A percentile compares a stretch with the other conserved stretches of the same genome.
These are phyloP conservation scores for Macadamia integrifolia DNA, from an alignment of 164 flowering plant genomes.

Conservation along the genomic window DNA sequence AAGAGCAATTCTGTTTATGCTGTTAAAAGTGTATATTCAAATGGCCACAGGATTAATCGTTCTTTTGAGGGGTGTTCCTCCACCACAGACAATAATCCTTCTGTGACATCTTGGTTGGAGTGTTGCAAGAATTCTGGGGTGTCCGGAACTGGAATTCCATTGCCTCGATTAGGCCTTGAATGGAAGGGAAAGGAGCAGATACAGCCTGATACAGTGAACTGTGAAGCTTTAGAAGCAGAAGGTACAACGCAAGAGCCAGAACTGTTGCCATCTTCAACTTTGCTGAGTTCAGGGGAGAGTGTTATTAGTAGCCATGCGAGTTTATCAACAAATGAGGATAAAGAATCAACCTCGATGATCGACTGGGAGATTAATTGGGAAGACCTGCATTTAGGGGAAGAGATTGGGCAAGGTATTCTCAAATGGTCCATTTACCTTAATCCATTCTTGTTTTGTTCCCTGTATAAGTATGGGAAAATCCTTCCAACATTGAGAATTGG, in stretches of 20 bases:
- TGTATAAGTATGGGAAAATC: background rate
- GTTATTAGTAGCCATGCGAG: conserved; percentile 23
- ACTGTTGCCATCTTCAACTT: conserved; percentile 13
- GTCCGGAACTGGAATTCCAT: conserved; percentile 6
- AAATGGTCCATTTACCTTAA: background rate
- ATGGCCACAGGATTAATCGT: conserved; percentile 10
- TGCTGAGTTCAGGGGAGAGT: conserved; percentile 31
- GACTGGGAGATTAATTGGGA: conserved; percentile 71
- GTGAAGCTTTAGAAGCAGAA: conserved; percentile 21
- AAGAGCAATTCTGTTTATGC: conserved; percentile 11
- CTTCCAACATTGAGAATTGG: too few relatives aligned
- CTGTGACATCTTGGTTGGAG: conserved; percentile 18
- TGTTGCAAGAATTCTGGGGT: conserved; percentile 18
- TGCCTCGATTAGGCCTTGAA: conserved; percentile 11
- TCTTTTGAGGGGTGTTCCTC: conserved; percentile 7
- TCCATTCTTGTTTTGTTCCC: background rate
- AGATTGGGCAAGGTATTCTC: conserved; percentile 65
- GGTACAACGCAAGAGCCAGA: conserved; percentile 20
- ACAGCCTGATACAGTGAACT: conserved; percentile 8
- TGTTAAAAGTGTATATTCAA: conserved; percentile 9
- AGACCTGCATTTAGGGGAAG: conserved; percentile 56
- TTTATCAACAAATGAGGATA: conserved; percentile 36
- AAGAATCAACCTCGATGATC: conserved; percentile 21
- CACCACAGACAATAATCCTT: conserved; percentile 7
- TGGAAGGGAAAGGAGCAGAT: conserved; percentile 16